Evolutionary conservation across 495 filamentous ascomycete genomes (phyloP), one percentile per base, ranked within the genome.

Genomic region (Rusavskia elegans): DNA sequence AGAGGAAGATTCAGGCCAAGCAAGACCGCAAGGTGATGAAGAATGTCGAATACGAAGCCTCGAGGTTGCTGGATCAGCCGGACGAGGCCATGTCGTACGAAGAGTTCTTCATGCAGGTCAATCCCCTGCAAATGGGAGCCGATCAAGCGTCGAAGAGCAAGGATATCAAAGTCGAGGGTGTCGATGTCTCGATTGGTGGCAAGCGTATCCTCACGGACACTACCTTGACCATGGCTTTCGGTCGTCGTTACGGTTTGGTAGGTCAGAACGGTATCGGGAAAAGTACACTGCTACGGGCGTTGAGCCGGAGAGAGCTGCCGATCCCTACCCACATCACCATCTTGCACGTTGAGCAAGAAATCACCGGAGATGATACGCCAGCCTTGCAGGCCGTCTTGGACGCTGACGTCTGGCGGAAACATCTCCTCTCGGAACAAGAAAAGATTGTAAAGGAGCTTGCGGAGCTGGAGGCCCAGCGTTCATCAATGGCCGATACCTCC

Each of bases 201-300:
- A 74, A 78, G 57, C 80, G 92, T 49, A 99, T 99, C 57, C 63
- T 99, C 58, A 85, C 79, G 41, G 93, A 97, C 64, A 94, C 89
- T 19, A 83, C 76, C 19, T 67, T 99, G 45, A 96, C 89, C 2
- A 75, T 99, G 56, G 85, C 92, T 2, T 96, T 92, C 67, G 88
- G 93, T 36, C 82, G 88, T 59, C 82, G 92, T 51, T 99, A 97
- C 68, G 93, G 92, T 80, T 76, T 97, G 48, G 92, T 97, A 52
- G 92, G 92, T 73, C 84, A 96, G 71, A 99, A 99, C 76, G 92
- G 92, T 88, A 89, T 99, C 52, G 92, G 92, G 74, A 99, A 99
- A 78, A 89, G 83, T 69, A 99, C 92, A 14, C 72, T 99, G 49
- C 76, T 99, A 48, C 75, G 90, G 45, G 92, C 93, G 9, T 69